Evolutionary conservation across 176 grass and related monocot species (phyloP).

Genomic region (Carex pumila): DNA sequence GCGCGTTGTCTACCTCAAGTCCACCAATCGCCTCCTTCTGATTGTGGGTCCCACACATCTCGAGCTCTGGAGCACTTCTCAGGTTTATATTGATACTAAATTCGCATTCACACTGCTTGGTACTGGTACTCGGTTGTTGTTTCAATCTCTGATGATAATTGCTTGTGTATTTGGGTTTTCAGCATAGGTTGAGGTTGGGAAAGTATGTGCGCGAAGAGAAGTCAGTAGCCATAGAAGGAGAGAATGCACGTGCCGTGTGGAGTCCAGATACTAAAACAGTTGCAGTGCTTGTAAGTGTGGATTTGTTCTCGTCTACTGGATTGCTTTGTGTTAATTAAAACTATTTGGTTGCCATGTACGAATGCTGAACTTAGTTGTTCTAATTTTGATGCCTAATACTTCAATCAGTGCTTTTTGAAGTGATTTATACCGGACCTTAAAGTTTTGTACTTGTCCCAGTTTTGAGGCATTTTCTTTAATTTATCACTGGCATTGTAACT

Average conservation of each 20-base stretch:
- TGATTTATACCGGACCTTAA: background rate
- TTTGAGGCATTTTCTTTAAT: background rate
- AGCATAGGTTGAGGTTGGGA: slow-evolving; percentile 74
- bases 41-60: slow-evolving; percentile 73
- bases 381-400: background rate
- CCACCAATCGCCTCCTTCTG: slow-evolving; percentile 61
- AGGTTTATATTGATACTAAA: slow-evolving; percentile 12
- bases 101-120: background rate
- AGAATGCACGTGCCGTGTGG: slow-evolving; percentile 81
- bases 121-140: background rate
- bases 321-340: background rate
- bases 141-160: background rate
- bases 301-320: slow-evolving; percentile 9
- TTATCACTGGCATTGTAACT: background rate
- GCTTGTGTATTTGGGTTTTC: slow-evolving; percentile 1
- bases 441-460: background rate
- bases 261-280: slow-evolving; percentile 79
- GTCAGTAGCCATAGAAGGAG: slow-evolving; percentile 49
- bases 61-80: slow-evolving; percentile 82
- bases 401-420: background rate
- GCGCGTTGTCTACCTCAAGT: slow-evolving; percentile 78
- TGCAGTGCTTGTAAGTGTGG: slow-evolving; percentile 61
- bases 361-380: background rate
- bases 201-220: slow-evolving; percentile 53
- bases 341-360: background rate